Conservation (phyloP, 2,329 filamentous ascomycete genomes). For the Fusarium sacchari region DNA sequence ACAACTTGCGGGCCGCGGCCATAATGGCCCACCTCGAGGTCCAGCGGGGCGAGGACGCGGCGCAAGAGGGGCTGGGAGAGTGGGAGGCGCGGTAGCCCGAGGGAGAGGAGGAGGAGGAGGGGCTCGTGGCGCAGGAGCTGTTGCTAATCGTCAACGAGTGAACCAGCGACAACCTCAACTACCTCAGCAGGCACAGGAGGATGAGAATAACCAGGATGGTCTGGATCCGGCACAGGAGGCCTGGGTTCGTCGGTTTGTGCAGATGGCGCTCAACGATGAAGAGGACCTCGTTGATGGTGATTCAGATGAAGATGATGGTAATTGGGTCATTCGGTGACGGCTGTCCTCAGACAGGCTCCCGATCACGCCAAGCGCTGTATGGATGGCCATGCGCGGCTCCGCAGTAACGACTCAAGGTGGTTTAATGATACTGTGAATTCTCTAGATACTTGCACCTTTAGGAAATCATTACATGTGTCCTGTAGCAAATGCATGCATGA, state of each 20-base stretch:
- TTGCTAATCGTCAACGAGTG: slow-evolving; percentile 36
- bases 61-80: slow-evolving; percentile 34
- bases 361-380: background rate
- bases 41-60: slow-evolving; percentile 36
- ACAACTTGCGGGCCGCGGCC: slow-evolving; percentile 42
- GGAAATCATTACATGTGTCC: slow-evolving; percentile 2
- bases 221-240: slow-evolving; percentile 60
- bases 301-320: slow-evolving; percentile 48
- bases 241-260: slow-evolving; percentile 65
- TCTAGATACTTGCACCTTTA: background rate
- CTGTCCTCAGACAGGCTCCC: background rate
- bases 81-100: slow-evolving; percentile 24
- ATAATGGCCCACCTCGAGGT: slow-evolving; percentile 36
- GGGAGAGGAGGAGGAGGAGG: slow-evolving; percentile 40
- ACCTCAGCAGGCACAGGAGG: slow-evolving; percentile 39
- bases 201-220: slow-evolving; percentile 41
- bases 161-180: slow-evolving; percentile 38
- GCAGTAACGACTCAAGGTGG: background rate
- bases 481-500: slow-evolving; percentile 29
- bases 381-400: slow-evolving; percentile 8
- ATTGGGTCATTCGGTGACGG: slow-evolving; percentile 42
- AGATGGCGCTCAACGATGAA: slow-evolving; percentile 62
- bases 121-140: slow-evolving; percentile 39
- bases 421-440: slow-evolving; percentile 9
- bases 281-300: slow-evolving; percentile 61